phyloP scores from a whole-genome alignment of 1,139 yeast species.

The Candida sp. region DNA sequence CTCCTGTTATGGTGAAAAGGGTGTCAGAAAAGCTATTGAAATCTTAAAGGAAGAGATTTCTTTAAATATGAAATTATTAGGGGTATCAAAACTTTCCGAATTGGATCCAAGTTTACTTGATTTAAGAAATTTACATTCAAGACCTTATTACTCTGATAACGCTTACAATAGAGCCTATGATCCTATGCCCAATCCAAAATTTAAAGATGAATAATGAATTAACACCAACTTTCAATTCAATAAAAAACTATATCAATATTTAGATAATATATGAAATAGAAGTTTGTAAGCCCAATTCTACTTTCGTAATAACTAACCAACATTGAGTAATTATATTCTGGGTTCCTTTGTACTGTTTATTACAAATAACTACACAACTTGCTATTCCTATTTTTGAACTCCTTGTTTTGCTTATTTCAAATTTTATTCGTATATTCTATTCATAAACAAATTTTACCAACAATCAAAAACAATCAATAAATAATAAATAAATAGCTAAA shows the following conservation, averaged over 20 bases:
- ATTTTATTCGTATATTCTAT: neutral
- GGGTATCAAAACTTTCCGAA: conserved; percentile 35
- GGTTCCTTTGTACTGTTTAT: too few relatives aligned
- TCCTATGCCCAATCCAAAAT: conserved; percentile 23
- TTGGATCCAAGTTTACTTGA: conserved; percentile 22
- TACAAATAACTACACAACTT: too few relatives aligned
- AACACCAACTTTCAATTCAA: too few relatives aligned
- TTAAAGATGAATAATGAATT: conserved; percentile 12
- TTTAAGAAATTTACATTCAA: conserved; percentile 8
- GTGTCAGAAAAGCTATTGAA: conserved; percentile 41
- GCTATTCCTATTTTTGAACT: too few relatives aligned
- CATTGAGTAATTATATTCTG: too few relatives aligned
- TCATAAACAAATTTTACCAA: neutral
- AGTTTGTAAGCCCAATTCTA: too few relatives aligned
- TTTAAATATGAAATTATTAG: conserved; percentile 46
- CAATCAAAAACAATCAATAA: neutral
- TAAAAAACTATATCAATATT: too few relatives aligned
- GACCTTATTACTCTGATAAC: conserved; percentile 24
- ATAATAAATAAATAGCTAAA: conserved; percentile 1
- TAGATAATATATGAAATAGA: too few relatives aligned
- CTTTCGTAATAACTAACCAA: too few relatives aligned
- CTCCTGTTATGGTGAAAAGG: conserved; percentile 48
- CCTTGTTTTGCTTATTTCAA: too few relatives aligned
- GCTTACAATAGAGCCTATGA: conserved; percentile 28
- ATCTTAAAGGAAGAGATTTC: conserved; percentile 43